Evolutionary conservation across 306 rosid species (phyloP), one percentile per base, ranked within the genome.

Genomic region (Luffa acutangula): DNA sequence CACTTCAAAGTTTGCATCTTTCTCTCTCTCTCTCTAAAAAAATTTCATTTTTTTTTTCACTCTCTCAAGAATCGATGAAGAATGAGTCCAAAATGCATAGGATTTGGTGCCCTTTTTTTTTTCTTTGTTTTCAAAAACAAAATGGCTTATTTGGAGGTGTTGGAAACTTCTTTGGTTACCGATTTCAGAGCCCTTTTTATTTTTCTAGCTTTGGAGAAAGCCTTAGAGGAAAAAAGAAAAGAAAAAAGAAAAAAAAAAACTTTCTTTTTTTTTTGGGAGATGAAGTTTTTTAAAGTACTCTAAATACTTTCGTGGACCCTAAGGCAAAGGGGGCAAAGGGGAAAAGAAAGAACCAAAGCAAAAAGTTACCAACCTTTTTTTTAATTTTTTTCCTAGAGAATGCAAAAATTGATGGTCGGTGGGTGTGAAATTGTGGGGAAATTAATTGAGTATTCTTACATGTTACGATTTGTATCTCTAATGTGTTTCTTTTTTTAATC

Each of bases 41-140:
- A 8, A 62, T 12, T 13, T 33, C 14, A 5, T 15, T 60, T 25
- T 3, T 25, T 36, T 9, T 66, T 8, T 18, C 49, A 15, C 5
- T 4, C 8, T 64, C 31, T 17, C 31, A 8, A 41, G 15, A 18
- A 66, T 66, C 14, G 46, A 66, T 41, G 74, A 41, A 66, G 74
- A 66, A 51, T 66, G 74, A 39, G 51, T 39, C 74, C 74, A 41
- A 66, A 66, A 17, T 70, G 76, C 76, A 70, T 70, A 70, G 76
- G 11, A 70, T 43, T 70, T 70, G 76, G 13, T 70, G 76, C 53
- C 42, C 21, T 58, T n/a, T 7, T 58, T 25, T 9, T n/a, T n/a
- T n/a, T n/a, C 13, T 14, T 33, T 12, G 1, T 5, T 31, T 6
- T 25, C 17, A 2, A 39, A 66, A 66, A 39, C 21, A 70, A 70